Evolutionary conservation across 2,329 filamentous ascomycete genomes (phyloP), one percentile per base, ranked within the genome.

Genomic region (Penicillium sp.): DNA sequence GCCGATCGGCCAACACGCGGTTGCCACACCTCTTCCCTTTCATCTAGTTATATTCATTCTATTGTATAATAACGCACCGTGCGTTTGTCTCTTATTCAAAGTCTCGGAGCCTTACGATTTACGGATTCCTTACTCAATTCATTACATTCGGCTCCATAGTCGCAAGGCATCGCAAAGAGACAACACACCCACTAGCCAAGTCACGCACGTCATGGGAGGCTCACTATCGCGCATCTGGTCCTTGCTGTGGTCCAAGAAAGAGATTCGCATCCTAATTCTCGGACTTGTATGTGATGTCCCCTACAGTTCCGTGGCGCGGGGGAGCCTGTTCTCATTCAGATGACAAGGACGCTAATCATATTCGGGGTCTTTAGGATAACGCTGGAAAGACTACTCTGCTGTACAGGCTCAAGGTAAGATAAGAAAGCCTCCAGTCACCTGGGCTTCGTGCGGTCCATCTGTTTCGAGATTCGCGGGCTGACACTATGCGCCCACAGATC

Each of bases 361-460:
- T 22, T 25, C 38, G 22, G 44, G 18, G 10, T 12, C 41, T 57
- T 31, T 68, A 97, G 89, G 93, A 99, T 74, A 97, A 97, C 73
- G 93, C 93, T 40, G 93, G 93, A 71, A 99, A 99, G 77, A 99
- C 93, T 36, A 99, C 93, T 28, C 79, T 99, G 52, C 78, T 99
- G 50, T 99, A 99, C 77, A 87, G 92, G 73, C 77, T 99, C 61
- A 96, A 96, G 86, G 89, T 95, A 72, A 40, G 64, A 46, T 42
- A 27, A 27, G 6, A n/a, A 19, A 14, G 1, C 25, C 10, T 30
- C 22, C 13, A 16, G 13, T 27, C 19, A 13, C 1, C 13, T 4
- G 28, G 28, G 28, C 25, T 14, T 9, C 5, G 22, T 12, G 18
- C 41, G 37, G 46, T 35, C 22, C 44, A 40, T 13, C 2, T 22